Percentiles rank a stretch among this genome's conserved stretches.
These are phyloP conservation scores for Dalbergia oliveri DNA, from an alignment of 306 rosid genomes.

Conservation along the genomic window DNA sequence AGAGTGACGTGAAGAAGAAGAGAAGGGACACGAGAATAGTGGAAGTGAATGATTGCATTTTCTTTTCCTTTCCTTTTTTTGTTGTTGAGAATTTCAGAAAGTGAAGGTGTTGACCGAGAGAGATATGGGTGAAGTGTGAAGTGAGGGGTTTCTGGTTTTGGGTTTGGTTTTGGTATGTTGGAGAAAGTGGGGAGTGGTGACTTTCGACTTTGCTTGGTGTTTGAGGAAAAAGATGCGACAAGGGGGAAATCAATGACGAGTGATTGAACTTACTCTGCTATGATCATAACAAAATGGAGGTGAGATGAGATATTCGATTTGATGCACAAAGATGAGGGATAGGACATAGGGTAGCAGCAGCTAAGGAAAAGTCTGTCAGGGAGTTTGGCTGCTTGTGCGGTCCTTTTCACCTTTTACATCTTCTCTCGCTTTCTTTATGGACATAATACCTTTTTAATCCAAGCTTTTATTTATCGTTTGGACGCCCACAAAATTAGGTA, in stretches of 20 bases:
- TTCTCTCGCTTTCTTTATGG: background rate
- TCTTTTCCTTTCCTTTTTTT: too few species aligned
- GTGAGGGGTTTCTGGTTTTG: too few species aligned
- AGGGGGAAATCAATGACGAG: background rate
- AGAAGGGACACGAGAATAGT: slow-evolving; percentile 1
- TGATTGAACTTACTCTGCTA: too few species aligned
- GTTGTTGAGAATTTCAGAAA: background rate
- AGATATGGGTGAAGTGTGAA: too few species aligned
- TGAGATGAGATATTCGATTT: slow-evolving; percentile 51
- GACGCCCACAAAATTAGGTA: too few species aligned
- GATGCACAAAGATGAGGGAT: slow-evolving; percentile 9
- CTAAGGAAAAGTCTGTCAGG: slow-evolving; percentile 44
- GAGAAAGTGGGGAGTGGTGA: background rate
- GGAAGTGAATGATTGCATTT: slow-evolving; percentile 46
- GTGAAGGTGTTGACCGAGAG: background rate
- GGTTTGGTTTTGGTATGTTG: too few species aligned
- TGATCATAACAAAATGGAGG: too few species aligned
- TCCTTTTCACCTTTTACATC: slow-evolving; percentile 44
- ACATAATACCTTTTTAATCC: too few species aligned
- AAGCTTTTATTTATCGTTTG: too few species aligned
- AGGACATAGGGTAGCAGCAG: background rate
- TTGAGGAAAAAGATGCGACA: slow-evolving; percentile 25
- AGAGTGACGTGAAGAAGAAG: slow-evolving; percentile 21
- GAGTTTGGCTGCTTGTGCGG: slow-evolving; percentile 56
- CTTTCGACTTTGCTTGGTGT: background rate